Percentiles rank a stretch among this genome's conserved stretches.
Evolutionary conservation across 495 filamentous ascomycete species (phyloP).

Genomic region (Penicillium antarcticum): DNA sequence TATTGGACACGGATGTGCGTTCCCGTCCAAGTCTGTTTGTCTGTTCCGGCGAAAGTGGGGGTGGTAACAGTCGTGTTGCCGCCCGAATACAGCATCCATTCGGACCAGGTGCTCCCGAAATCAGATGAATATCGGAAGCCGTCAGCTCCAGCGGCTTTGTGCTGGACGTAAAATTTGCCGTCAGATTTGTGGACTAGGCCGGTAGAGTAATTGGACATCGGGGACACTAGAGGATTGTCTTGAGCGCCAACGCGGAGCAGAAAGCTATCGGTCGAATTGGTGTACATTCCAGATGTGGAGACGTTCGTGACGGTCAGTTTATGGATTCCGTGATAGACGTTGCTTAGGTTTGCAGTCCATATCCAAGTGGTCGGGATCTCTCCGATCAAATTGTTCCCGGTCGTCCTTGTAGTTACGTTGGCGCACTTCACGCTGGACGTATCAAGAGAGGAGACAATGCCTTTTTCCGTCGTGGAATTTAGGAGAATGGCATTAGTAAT

Average conservation of each 20-base stretch:
- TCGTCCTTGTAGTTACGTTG: constrained; percentile 11
- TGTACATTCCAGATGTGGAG: constrained; percentile 28
- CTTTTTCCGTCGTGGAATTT: constrained; percentile 39
- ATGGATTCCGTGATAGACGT: constrained; percentile 49
- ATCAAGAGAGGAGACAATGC: constrained; percentile 22
- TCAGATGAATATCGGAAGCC: constrained; percentile 55
- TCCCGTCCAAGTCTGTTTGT: constrained; percentile 55
- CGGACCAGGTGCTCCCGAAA: constrained; percentile 44
- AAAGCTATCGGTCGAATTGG: constrained; percentile 43
- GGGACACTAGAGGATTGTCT: constrained; percentile 51
- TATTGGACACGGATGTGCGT: constrained; percentile 64
- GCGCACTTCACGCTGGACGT: constrained; percentile 19
- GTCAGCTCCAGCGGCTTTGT: constrained; percentile 57
- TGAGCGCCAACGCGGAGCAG: constrained; percentile 41
- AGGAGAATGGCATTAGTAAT: constrained; percentile 42
- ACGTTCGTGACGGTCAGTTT: constrained; percentile 42
- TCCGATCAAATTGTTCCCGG: constrained; percentile 10
- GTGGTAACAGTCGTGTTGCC: constrained; percentile 32
- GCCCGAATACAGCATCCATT: constrained; percentile 52
- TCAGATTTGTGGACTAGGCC: constrained; percentile 39
- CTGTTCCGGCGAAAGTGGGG: constrained; percentile 48
- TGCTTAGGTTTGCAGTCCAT: constrained; percentile 33
- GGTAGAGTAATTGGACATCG: constrained; percentile 53
- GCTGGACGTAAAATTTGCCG: constrained; percentile 40
- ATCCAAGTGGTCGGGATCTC: constrained; percentile 38